Evolutionary conservation across 2,329 filamentous ascomycete genomes (phyloP), one percentile per base, ranked within the genome.

Genomic region (Trichoderma sp.): DNA sequence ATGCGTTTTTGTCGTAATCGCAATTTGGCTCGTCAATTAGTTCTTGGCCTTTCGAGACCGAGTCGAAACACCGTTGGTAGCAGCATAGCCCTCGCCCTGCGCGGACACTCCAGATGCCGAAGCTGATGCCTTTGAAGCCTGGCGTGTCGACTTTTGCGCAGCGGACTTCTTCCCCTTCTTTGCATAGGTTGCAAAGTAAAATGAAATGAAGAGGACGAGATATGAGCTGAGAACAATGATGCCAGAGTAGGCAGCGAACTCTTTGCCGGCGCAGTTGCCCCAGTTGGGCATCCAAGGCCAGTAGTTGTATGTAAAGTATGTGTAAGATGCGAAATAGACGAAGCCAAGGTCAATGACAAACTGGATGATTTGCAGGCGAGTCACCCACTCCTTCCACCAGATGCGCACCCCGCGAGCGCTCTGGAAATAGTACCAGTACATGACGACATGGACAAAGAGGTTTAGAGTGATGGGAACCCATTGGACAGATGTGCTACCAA

Each of bases 341-440:
- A 90, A 94, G 56, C 93, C 93, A 76, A 97, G 92, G 83, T 97
- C 94, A 83, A 97, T 94, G 81, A 97, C 89, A 86, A 97, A 97
- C 83, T 97, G 94, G 79, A 92, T 89, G 84, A 97, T 97, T 85
- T 97, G 95, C 82, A 97, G 92, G 82, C 94, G 93, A 79, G 94
- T 97, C 83, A 97, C 95, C 91, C 94, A 97, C 86, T 97, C 93
- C 91, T 97, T 97, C 94, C 94, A 97, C 94, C 94, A 96, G 85
- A 97, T 95, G 81, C 91, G 91, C 84, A 97, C 91, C 78, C 95
- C 95, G 78, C 94, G 93, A 67, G 94, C 94, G 81, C 93, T 94
- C 88, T 97, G 94, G 91, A 97, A 97, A 90, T 97, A 97, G 90
- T 97, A 97, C 94, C 94, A 97, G 91, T 97, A 97, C 94, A 97